These are phyloP conservation scores for Hemisphaericaspora nanyangensis DNA, from an alignment of 805 yeast species.

Conservation along the genomic window DNA sequence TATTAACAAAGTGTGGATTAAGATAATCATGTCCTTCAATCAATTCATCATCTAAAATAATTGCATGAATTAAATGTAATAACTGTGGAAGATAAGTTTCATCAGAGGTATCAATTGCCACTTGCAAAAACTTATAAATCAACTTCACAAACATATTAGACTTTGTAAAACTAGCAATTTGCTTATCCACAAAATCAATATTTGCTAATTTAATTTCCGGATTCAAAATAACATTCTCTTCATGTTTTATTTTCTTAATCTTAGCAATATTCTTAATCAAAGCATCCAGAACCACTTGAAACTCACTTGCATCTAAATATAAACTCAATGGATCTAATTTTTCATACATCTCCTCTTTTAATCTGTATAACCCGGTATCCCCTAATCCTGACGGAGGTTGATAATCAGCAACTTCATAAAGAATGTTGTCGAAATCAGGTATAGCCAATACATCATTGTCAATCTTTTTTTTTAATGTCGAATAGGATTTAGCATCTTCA, in stretches of 20 bases:
- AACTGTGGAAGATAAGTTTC: constrained; percentile 55
- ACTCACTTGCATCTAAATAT: constrained; percentile 44
- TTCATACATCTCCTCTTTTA: constrained; percentile 53
- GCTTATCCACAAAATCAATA: constrained; percentile 28
- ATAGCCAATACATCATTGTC: constrained; percentile 13
- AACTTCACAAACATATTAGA: constrained; percentile 52
- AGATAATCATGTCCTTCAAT: constrained; percentile 37
- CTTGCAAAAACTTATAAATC: constrained; percentile 52
- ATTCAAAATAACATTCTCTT: constrained; percentile 42
- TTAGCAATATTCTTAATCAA: constrained; percentile 43
- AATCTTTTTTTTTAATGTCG: constrained; percentile 36
- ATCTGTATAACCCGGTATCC: constrained; percentile 61
- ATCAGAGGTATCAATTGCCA: constrained; percentile 46
- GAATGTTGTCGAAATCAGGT: constrained; percentile 39
- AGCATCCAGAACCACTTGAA: constrained; percentile 48
- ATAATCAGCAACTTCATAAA: constrained; percentile 61
- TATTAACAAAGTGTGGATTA: constrained; percentile 44
- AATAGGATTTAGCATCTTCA: constrained; percentile 51
- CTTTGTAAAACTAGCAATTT: constrained; percentile 49
- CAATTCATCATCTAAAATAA: constrained; percentile 48
- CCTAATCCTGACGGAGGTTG: constrained; percentile 56
- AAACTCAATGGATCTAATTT: constrained; percentile 62
- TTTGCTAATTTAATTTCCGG: constrained; percentile 40
- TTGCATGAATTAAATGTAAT: constrained; percentile 69
- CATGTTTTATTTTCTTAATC: constrained; percentile 26